Base-by-base conservation (phyloP, 2,329 filamentous ascomycete species). In the Cryphonectria parasitica region DNA sequence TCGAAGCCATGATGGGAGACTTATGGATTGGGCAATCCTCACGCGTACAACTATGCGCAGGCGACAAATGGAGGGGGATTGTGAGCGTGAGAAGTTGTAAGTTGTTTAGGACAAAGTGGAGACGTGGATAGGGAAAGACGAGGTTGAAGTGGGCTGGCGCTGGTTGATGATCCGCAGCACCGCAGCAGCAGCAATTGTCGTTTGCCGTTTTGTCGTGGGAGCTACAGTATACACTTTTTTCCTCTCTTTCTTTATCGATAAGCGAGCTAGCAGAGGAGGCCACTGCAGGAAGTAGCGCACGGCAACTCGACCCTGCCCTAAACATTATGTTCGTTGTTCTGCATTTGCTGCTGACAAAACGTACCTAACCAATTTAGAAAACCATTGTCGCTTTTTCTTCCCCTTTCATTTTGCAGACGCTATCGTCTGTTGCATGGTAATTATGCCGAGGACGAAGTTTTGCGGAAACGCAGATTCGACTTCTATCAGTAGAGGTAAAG, bases 171-270 rank as follows among this genome's bases (percentile, higher is more conserved):
- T 58, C 25, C 54, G 45, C 43, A 49, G 43, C 45, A 49, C 36
- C 36, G 36, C 36, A 34, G 34, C 34, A 34, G 34, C 34, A 34
- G 43, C 43, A 45, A 22, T 49, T 49, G 45, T n/a, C 45, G 45
- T 49, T 7, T 22, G 43, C 43, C 43, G 52, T 56, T 56, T 17
- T 31, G 54, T 58, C 25, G 54, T 58, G 54, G 54, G 54, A 58
- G 54, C 52, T 61, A 39, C 36, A 10, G 36, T 39, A 67, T 17
- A 22, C 39, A 52, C 56, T 63, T 52, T 66, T 71, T 49, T 49
- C n/a, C 36, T 66, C 68, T 49, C 22, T 49, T 66, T 72, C 69
- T 15, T 72, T 72, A 72, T 72, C 71, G 71, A 72, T 72, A 72
- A 69, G 43, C 15, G 17, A 31, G 49, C 19, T 39, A 62, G 31